Conservation (phyloP, 148 eudicot genomes). For the Nyssa sinensis region DNA sequence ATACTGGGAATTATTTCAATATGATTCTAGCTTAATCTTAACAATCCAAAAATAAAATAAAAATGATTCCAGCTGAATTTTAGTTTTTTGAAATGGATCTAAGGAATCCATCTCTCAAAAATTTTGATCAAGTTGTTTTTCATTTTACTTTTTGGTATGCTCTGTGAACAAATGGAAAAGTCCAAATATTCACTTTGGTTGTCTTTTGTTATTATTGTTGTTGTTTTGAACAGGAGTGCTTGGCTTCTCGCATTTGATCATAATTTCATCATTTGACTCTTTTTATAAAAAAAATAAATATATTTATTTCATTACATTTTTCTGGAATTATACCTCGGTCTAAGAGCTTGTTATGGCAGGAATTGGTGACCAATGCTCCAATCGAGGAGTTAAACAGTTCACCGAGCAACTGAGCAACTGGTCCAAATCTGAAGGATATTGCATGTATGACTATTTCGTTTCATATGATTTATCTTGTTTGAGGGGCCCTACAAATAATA, state of each 20-base stretch:
- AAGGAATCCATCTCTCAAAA: no score
- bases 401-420: constrained; percentile 60
- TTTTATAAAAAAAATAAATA: no score
- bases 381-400: constrained; percentile 61
- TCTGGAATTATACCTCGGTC: not conserved
- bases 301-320: not conserved
- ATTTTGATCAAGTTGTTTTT: not conserved
- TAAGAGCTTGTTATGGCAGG: constrained; percentile 43
- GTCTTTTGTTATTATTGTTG: not conserved
- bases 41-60: no score
- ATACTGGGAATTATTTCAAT: not conserved
- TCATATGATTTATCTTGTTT: constrained; percentile 11
- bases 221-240: not conserved
- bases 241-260: not conserved
- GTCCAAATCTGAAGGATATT: constrained; percentile 75
- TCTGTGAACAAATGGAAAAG: not conserved
- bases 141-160: not conserved
- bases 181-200: not conserved
- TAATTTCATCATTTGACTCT: not conserved
- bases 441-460: constrained; percentile 56
- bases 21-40: no score
- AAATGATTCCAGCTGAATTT: no score
- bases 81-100: no score
- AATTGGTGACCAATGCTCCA: constrained; percentile 83
- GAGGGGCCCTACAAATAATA: not conserved